Base-by-base conservation (phyloP, 2,329 filamentous ascomycete species). In the Diaporthe sp. region DNA sequence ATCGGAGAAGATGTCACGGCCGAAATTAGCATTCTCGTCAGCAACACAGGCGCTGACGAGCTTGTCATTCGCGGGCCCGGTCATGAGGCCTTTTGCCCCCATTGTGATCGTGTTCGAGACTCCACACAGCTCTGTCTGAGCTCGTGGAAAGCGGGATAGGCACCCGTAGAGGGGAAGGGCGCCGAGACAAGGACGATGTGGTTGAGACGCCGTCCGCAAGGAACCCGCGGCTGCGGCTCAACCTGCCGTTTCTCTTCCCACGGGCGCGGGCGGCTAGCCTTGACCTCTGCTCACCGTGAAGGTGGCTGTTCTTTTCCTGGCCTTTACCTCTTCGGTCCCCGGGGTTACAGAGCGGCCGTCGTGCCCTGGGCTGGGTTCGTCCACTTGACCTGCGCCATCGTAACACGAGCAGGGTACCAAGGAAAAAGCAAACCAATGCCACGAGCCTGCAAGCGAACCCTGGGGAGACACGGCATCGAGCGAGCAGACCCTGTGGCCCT, bases 371-470 rank as follows among this genome's bases (percentile, higher is more conserved):
- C n/a, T 19, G n/a, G 33, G 28, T 17, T 30, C 54, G 47, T 58
- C 52, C 75, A 76, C 73, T 75, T 76, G 73, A 76, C 75, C 75
- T 60, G 55, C 64, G 75, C 75, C 75, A 73, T 66, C 61, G 75
- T 76, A 28, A 50, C 68, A 76, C 75, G 38, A 75, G 25, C 47
- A 74, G 68, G 55, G 45, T 57, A 76, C 75, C 55, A 70, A 66
- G 45, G 25, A 67, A 30, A 52, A 66, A 52, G 38, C 30, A 75
- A 70, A 54, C 75, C 75, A 75, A 75, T 73, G 67, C 73, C 70
- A 71, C 64, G 73, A 76, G 73, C 64, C 57, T 66, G 55, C 68
- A 76, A 76, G 73, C 75, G 75, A 76, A 76, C 42, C 38, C 30
- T 67, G 73, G 70, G 61, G 74, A 60, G 30, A 25, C 74, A 75